phyloP scores from a whole-genome alignment of 805 yeast genomes.

The Saccharomycopsis javanensis region DNA sequence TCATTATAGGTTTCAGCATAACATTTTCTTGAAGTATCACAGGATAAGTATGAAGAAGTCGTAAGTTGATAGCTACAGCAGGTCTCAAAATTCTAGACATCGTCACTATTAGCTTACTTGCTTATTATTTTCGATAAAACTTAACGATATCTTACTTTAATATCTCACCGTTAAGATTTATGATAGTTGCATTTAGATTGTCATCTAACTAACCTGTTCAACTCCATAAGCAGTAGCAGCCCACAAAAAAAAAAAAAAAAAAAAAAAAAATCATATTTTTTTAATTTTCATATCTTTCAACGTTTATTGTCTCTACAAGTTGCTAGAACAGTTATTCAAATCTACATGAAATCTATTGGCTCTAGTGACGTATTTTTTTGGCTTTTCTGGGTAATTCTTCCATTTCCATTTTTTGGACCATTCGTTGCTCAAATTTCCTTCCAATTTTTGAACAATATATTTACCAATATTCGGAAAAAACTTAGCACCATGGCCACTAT shows the following conservation, averaged over 20 bases:
- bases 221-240: too few relatives aligned
- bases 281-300: too few relatives aligned
- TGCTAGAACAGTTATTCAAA: neutral
- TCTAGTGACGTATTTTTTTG: neutral
- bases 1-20: neutral
- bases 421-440: slow-evolving; percentile 24
- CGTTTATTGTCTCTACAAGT: neutral
- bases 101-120: too few relatives aligned
- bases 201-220: too few relatives aligned
- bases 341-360: slow-evolving; percentile 4
- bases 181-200: too few relatives aligned
- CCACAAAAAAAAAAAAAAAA: neutral
- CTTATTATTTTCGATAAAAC: too few relatives aligned
- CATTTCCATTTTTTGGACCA: slow-evolving; percentile 27
- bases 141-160: too few relatives aligned
- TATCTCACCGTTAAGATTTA: too few relatives aligned
- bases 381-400: slow-evolving; percentile 20
- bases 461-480: slow-evolving; percentile 38
- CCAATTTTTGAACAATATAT: slow-evolving; percentile 30
- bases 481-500: slow-evolving; percentile 40
- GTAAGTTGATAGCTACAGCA: neutral
- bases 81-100: neutral
- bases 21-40: neutral
- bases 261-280: neutral
- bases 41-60: neutral